Evolutionary conservation across 2,329 filamentous ascomycete species (phyloP), one percentile per base, ranked within the genome.

Genomic region (Diaporthe helianthi): DNA sequence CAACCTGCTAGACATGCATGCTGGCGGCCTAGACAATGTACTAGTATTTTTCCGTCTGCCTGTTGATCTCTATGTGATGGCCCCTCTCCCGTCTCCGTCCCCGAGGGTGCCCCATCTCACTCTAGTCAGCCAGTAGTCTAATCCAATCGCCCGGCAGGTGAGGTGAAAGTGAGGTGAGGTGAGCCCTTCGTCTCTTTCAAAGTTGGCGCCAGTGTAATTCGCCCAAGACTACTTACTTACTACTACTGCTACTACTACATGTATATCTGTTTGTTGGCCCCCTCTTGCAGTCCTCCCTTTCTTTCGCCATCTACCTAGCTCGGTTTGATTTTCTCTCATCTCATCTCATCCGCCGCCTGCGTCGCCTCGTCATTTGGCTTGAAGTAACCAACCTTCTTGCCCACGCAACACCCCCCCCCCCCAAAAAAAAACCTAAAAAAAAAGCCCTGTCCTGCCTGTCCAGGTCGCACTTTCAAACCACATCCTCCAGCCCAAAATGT

Each of bases 401-500:
- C 58, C n/a, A n/a, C n/a, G n/a, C n/a, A n/a, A n/a, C n/a, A n/a
- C n/a, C n/a, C 26, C 38, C 54, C 12, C 41, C 41, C 41, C 41
- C 41, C 41, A 44, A n/a, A n/a, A n/a, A n/a, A n/a, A n/a, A n/a
- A n/a, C n/a, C n/a, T n/a, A n/a, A n/a, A n/a, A n/a, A n/a, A n/a
- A n/a, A n/a, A n/a, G n/a, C n/a, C n/a, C 44, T 53, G 36, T 33
- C 46, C 44, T 17, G 5, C 24, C 26, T n/a, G 22, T 54, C n/a
- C 41, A 33, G 60, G 29, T 36, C 31, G 17, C 61, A 44, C 65
- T 54, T 26, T 3, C 33, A 29, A n/a, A 38, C 33, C 36, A 15
- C 8, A n/a, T n/a, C n/a, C 54, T 10, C 24, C 41, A 29, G 29
- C 22, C 22, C 36, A 65, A 51, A 17, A 71, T 71, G 70, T 64